These are phyloP conservation scores for Capronia americana DNA, from an alignment of 2,329 filamentous ascomycete genomes.

Conservation along the genomic window DNA sequence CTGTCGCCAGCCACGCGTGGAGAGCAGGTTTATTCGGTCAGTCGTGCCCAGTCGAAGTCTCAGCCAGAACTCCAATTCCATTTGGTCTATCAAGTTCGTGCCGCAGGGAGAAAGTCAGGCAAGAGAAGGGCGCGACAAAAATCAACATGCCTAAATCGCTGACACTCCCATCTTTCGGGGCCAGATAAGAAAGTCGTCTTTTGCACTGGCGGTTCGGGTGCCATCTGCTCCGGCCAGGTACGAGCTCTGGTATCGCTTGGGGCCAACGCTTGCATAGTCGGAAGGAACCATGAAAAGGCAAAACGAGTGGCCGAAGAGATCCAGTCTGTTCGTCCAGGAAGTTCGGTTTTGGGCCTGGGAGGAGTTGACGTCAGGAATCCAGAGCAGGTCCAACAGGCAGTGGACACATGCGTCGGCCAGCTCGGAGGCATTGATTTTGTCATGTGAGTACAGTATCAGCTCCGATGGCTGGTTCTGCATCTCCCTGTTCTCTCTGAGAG, in stretches of 20 bases:
- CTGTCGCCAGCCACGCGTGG: no score
- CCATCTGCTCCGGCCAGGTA: conserved; percentile 93
- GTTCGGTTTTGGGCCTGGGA: conserved; percentile 84
- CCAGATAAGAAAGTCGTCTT: conserved; percentile 76
- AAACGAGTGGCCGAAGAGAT: conserved; percentile 80
- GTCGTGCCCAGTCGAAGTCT: no score
- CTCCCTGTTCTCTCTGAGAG: not conserved
- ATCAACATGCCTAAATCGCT: not conserved
- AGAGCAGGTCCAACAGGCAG: conserved; percentile 72
- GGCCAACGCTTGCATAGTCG: conserved; percentile 90
- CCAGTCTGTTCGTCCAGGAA: conserved; percentile 73
- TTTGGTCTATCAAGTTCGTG: no score
- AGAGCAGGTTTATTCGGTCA: no score
- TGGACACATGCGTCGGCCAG: conserved; percentile 78
- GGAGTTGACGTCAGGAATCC: conserved; percentile 74
- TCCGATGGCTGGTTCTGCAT: not conserved
- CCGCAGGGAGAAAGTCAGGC: no score
- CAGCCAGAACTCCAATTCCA: no score
- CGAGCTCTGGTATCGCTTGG: conserved; percentile 87
- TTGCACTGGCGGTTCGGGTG: conserved; percentile 89
- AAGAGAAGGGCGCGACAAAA: no score
- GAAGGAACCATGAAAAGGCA: conserved; percentile 86
- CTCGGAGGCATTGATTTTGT: conserved; percentile 88
- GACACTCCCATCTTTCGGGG: not conserved
- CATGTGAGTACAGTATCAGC: conserved; percentile 71